phyloP scores from a whole-genome alignment of 192 early-diverging fungal genomes.

The Linnemannia zychae region DNA sequence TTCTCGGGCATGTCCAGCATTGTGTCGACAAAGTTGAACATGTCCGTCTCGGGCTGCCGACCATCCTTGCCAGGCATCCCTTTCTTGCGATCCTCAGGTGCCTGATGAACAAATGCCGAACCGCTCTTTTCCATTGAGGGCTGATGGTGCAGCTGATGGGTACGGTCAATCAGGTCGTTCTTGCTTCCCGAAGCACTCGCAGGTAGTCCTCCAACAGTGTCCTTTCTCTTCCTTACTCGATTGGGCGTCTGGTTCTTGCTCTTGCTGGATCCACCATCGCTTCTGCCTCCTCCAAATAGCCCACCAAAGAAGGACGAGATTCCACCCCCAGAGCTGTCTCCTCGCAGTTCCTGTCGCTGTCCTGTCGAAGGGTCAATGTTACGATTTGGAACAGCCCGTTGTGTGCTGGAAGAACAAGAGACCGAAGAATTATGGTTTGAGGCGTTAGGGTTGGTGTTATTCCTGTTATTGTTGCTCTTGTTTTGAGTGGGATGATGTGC shows the following conservation, averaged over 20 bases:
- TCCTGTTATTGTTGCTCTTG: slow-evolving; percentile 3
- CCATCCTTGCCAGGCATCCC: slow-evolving; percentile 48
- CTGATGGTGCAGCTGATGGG: slow-evolving; percentile 5
- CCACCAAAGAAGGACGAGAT: background rate
- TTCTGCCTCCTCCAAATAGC: background rate
- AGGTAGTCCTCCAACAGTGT: background rate
- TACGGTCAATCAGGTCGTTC: slow-evolving; percentile 15
- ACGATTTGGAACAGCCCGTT: background rate
- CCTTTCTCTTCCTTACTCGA: background rate
- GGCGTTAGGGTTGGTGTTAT: background rate
- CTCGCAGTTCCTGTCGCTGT: background rate
- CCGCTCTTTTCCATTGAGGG: background rate
- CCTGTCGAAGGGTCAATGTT: slow-evolving; percentile 3
- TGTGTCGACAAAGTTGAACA: slow-evolving; percentile 48
- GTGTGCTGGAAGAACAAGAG: slow-evolving; percentile 1
- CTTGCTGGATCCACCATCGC: background rate
- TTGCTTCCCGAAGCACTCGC: slow-evolving; percentile 28
- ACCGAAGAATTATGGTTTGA: slow-evolving; percentile 12
- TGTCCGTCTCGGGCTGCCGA: slow-evolving; percentile 48
- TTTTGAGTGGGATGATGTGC: background rate
- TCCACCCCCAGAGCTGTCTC: background rate
- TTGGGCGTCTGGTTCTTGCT: background rate
- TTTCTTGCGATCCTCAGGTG: background rate
- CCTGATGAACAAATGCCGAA: background rate
- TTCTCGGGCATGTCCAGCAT: slow-evolving; percentile 47